phyloP scores from a whole-genome alignment of 345 rosid genomes.

The Sonneratia caseolaris region DNA sequence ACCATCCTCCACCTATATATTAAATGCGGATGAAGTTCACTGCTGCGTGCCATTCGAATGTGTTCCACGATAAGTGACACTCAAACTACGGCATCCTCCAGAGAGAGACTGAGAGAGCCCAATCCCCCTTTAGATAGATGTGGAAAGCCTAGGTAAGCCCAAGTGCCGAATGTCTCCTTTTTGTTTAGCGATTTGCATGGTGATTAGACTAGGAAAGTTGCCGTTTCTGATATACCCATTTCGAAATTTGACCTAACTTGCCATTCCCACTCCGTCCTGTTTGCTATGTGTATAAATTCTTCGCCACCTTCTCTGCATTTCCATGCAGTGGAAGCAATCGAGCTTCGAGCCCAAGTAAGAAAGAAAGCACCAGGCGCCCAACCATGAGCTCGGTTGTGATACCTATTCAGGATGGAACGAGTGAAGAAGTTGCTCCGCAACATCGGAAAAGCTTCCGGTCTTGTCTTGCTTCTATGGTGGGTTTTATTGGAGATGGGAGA shows the following conservation, averaged over 20 bases:
- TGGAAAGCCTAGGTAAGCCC: no score
- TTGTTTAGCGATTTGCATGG: no score
- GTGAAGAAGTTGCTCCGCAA: background rate
- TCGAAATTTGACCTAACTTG: slow-evolving; percentile 1
- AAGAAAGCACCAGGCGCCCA: background rate
- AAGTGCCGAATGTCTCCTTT: no score
- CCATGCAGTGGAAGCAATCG: background rate
- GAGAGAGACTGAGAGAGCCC: no score
- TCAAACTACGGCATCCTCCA: no score
- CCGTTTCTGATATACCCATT: slow-evolving; percentile 11
- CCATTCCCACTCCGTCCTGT: background rate
- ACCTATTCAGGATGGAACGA: background rate
- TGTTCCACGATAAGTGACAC: no score
- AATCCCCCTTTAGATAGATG: no score
- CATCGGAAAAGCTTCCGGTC: background rate
- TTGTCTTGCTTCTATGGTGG: background rate
- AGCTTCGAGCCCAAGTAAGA: background rate
- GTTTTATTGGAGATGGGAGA: background rate
- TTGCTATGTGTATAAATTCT: slow-evolving; percentile 1
- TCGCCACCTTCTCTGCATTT: background rate
- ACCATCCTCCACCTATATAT: no score
- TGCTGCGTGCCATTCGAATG: no score
- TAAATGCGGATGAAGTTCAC: no score
- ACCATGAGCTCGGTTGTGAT: slow-evolving; percentile 6
- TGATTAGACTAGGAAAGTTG: no score